These are phyloP conservation scores for Aspergillus pseudotamarii DNA, from an alignment of 2,329 filamentous ascomycete genomes.

Conservation along the genomic window DNA sequence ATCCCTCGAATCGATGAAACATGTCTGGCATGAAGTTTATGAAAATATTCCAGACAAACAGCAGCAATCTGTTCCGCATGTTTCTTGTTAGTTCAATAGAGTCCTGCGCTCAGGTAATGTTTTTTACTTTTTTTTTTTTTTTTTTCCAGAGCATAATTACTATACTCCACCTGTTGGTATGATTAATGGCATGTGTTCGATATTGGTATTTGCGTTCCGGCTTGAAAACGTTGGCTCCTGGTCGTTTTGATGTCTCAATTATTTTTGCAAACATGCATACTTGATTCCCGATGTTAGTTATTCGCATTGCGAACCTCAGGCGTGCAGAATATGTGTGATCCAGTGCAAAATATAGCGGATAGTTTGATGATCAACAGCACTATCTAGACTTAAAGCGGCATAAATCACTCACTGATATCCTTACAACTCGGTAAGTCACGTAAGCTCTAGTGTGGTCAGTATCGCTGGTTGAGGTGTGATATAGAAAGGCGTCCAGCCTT, in stretches of 20 bases:
- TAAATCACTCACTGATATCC: no score
- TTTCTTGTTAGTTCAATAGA: conserved; percentile 1
- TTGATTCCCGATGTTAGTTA: background rate
- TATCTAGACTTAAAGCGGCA: background rate
- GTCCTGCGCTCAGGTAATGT: background rate
- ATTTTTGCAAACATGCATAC: background rate
- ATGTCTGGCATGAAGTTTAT: conserved; percentile 4
- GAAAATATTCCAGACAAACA: background rate
- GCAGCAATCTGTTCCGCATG: background rate
- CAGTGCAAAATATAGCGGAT: background rate
- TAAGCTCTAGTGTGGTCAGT: background rate
- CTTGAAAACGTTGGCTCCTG: background rate
- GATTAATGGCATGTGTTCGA: background rate
- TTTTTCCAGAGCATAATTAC: background rate
- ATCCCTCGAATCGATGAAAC: background rate
- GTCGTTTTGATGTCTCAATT: conserved; percentile 2
- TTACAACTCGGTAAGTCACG: no score
- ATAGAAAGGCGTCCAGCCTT: no score
- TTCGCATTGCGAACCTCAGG: background rate
- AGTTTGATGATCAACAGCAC: background rate
- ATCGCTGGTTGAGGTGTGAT: no score
- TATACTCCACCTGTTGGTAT: conserved; percentile 8
- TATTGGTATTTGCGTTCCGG: background rate
- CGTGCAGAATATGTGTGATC: background rate
- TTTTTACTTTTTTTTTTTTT: background rate